phyloP scores from a whole-genome alignment of 2,329 filamentous ascomycete species.

The Rutstroemia sydowiana region DNA sequence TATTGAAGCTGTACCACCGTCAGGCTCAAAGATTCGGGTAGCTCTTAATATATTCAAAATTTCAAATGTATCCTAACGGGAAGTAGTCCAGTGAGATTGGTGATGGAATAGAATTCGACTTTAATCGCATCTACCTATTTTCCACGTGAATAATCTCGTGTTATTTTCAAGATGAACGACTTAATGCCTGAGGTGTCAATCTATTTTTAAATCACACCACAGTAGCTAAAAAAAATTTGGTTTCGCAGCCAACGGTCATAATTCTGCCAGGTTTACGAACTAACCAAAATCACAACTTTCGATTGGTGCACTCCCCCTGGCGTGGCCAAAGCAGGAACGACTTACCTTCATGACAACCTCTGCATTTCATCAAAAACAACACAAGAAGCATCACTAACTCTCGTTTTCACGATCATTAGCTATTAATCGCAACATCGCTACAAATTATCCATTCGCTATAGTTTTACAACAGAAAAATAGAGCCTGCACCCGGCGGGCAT shows the following conservation, averaged over 20 bases:
- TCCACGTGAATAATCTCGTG: too few species aligned
- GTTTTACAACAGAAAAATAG: neutral
- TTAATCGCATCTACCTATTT: too few species aligned
- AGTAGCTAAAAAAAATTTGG: neutral
- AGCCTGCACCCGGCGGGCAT: slow-evolving; percentile 7
- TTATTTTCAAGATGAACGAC: neutral
- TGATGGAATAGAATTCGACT: too few species aligned
- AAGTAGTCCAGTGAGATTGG: too few species aligned
- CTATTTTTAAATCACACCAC: neutral
- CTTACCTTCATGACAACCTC: slow-evolving; percentile 8
- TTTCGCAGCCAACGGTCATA: slow-evolving; percentile 9
- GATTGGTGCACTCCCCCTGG: slow-evolving; percentile 6
- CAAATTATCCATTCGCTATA: slow-evolving; percentile 17
- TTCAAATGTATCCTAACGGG: too few species aligned
- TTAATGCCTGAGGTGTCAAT: neutral
- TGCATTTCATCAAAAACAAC: slow-evolving; percentile 9
- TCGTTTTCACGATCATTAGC: slow-evolving; percentile 12
- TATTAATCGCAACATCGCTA: slow-evolving; percentile 18
- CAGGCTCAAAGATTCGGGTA: too few species aligned
- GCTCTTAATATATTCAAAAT: too few species aligned
- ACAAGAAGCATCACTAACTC: slow-evolving; percentile 4
- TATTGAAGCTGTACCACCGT: too few species aligned
- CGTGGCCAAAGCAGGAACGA: slow-evolving; percentile 7
- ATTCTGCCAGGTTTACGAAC: slow-evolving; percentile 5
- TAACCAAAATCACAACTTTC: slow-evolving; percentile 2